Evolutionary conservation across 176 grass and related monocot genomes (phyloP), one percentile per base, ranked within the genome.

Genomic region (Oryza brachyantha): DNA sequence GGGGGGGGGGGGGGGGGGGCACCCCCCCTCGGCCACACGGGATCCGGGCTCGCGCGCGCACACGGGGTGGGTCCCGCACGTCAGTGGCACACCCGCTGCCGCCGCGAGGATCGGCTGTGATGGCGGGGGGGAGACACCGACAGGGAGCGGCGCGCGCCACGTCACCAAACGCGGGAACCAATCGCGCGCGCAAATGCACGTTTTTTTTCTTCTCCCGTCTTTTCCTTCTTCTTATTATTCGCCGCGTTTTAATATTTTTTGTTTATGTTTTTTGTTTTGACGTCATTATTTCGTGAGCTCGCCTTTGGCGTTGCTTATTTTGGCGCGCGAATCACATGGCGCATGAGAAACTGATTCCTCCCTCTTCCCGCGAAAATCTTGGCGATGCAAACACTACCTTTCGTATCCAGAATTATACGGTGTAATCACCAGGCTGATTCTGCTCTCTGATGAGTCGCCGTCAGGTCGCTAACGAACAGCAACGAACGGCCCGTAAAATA

Each of bases 71-170:
- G 87, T 3, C 87, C 87, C 1, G 38, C 0, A 3, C 0, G 82
- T 31, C 87, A 85, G 82, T 0, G 22, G 24, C 0, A 0, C 1
- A 45, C 0, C 1, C 17, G 64, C 48, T 57, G 80, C 24, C 22
- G 79, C n/a, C 67, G 29, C 17, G 64, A n/a, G 13, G 82, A 76
- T 89, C 4, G 35, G 86, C 71, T 57, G 86, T 25, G 86, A 64
- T 32, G 31, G 31, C 3, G 31, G 31, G 31, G 31, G 48, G 5
- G 21, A 52, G 17, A 21, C 46, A 52, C 48, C 48, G 48, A 52
- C 48, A 19, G 17, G 7, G 74, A 17, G 48, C 52, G n/a, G 8
- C 13, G 27, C 68, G 68, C 70, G 70, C 70, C 70, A 36, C n/a
- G 28, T n/a, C 68, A 43, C 64, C 54, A n/a, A 36, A 64, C 72